Percentiles rank a stretch among this genome's conserved stretches.
Conservation (phyloP, 2,329 filamentous ascomycete species). For the Xylariaceae sp. region DNA sequence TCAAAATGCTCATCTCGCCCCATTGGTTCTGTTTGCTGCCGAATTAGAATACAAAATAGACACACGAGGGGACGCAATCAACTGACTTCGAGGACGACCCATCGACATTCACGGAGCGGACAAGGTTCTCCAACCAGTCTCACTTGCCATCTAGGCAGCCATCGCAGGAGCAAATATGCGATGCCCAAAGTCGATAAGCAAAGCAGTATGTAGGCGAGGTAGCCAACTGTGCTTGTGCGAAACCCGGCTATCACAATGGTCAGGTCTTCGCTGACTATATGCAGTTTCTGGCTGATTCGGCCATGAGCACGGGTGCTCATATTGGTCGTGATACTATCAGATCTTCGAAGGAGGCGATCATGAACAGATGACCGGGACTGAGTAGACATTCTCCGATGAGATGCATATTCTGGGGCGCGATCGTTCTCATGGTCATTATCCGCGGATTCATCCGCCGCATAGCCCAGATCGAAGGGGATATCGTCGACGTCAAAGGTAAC, state of each 20-base stretch:
- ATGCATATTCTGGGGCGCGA: slow-evolving; percentile 41
- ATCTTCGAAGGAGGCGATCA: slow-evolving; percentile 59
- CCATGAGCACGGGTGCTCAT: slow-evolving; percentile 58
- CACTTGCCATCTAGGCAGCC: slow-evolving; percentile 85
- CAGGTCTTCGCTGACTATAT: slow-evolving; percentile 88
- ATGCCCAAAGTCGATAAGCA: slow-evolving; percentile 71
- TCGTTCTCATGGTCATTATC: slow-evolving; percentile 40
- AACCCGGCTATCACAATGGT: slow-evolving; percentile 93
- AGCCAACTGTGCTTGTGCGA: slow-evolving; percentile 67
- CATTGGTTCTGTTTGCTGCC: slow-evolving; percentile 69
- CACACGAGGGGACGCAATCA: background rate
- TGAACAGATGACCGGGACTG: slow-evolving; percentile 52
- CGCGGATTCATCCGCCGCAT: slow-evolving; percentile 35
- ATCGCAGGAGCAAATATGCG: slow-evolving; percentile 78
- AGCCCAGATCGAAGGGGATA: slow-evolving; percentile 30
- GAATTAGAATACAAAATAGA: background rate
- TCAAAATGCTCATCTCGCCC: slow-evolving; percentile 80
- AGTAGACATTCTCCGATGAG: slow-evolving; percentile 59
- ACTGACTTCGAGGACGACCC: slow-evolving; percentile 82
- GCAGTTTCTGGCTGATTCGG: slow-evolving; percentile 79
- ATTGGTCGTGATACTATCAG: slow-evolving; percentile 64
- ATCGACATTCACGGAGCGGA: slow-evolving; percentile 69
- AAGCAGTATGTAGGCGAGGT: slow-evolving; percentile 60
- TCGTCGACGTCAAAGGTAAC: slow-evolving; percentile 30
- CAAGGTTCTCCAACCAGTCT: slow-evolving; percentile 64